Evolutionary conservation across 2,329 filamentous ascomycete genomes (phyloP).

Genomic region (Diaporthe helianthi): DNA sequence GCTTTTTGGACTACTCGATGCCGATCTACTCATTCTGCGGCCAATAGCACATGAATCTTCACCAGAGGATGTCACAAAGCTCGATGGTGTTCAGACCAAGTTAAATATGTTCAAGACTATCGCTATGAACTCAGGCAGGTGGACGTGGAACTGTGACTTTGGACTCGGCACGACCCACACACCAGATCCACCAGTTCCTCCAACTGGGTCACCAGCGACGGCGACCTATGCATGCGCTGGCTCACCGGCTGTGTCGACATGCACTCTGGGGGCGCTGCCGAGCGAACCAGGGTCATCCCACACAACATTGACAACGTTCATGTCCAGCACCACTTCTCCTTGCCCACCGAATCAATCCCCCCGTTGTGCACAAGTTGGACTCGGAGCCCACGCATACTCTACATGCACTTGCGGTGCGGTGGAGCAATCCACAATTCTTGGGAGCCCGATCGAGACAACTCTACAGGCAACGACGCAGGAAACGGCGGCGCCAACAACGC

Average conservation of each 20-base stretch:
- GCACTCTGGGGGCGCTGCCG: background rate
- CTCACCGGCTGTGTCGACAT: background rate
- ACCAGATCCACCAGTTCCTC: background rate
- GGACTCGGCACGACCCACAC: background rate
- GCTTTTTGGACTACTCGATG: background rate
- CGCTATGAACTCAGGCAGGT: background rate
- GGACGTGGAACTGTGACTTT: background rate
- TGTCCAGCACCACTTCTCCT: background rate
- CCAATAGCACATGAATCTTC: background rate
- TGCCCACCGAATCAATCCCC: background rate
- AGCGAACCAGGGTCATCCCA: background rate
- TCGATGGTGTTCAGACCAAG: background rate
- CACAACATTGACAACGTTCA: background rate
- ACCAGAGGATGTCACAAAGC: background rate
- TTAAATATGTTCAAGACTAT: background rate
- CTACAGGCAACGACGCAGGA: background rate
- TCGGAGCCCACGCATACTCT: background rate
- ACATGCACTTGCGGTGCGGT: background rate
- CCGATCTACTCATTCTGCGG: background rate
- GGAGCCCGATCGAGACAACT: background rate
- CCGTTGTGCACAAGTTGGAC: background rate
- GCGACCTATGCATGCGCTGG: background rate
- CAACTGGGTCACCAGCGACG: background rate
- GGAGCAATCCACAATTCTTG: background rate
- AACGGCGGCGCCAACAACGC: background rate